phyloP scores from a whole-genome alignment of 768 basidiomycete species.

The Jaapia argillacea region DNA sequence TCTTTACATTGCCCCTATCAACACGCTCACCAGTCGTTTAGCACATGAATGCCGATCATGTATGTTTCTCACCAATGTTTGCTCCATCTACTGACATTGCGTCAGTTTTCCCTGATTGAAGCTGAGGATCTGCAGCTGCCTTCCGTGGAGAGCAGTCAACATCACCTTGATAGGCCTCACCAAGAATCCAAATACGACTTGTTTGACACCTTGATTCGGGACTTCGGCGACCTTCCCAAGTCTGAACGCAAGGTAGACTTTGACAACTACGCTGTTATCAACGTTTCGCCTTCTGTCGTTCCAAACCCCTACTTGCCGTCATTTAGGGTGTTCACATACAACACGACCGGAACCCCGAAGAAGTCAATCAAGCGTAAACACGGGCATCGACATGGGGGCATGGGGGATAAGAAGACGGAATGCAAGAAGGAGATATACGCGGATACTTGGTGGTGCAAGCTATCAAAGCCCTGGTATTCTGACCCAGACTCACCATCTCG shows the following conservation, averaged over 20 bases:
- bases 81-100: conserved; percentile 6
- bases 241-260: conserved; percentile 39
- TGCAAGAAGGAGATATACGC: conserved; percentile 38
- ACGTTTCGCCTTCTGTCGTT: conserved; percentile 73
- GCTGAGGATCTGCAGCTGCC: conserved; percentile 17
- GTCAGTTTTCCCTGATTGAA: conserved; percentile 22
- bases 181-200: conserved; percentile 25
- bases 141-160: conserved; percentile 4
- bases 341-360: conserved; percentile 22
- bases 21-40: conserved; percentile 13
- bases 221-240: conserved; percentile 56
- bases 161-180: conserved; percentile 2
- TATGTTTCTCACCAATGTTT: conserved; percentile 21
- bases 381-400: conserved; percentile 29
- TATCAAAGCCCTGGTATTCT: conserved; percentile 50
- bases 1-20: not conserved
- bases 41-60: conserved; percentile 85
- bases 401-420: conserved; percentile 18
- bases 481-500: conserved; percentile 62
- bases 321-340: conserved; percentile 77
- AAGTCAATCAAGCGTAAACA: conserved; percentile 33
- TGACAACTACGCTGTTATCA: conserved; percentile 66
- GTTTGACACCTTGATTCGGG: conserved; percentile 48
- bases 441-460: conserved; percentile 55
- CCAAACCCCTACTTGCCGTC: conserved; percentile 82